Percentiles rank a stretch among this genome's conserved stretches.
These are phyloP conservation scores for Casuarina glauca DNA, from an alignment of 306 rosid genomes.

Conservation along the genomic window DNA sequence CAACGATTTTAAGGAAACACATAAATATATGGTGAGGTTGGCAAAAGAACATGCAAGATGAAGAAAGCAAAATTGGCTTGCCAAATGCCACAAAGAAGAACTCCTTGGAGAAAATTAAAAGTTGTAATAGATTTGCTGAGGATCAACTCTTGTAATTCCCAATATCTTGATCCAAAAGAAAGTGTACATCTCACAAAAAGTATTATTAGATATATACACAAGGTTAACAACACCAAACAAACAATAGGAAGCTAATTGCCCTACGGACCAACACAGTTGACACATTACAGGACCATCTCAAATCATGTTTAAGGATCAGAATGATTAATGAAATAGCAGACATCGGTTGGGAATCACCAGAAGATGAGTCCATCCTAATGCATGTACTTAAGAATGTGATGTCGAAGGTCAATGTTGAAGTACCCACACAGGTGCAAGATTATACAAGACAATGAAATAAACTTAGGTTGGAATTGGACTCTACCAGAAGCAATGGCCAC, in stretches of 20 bases:
- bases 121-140: neutral
- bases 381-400: constrained; percentile 3
- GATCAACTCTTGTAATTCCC: neutral
- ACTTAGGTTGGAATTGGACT: constrained; percentile 6
- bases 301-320: neutral
- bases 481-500: constrained; percentile 96
- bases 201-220: neutral
- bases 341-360: neutral
- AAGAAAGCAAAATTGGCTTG: constrained; percentile 11
- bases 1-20: neutral
- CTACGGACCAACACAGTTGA: neutral
- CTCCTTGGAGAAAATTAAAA: neutral
- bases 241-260: constrained; percentile 2
- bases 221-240: neutral
- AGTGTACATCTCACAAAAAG: neutral
- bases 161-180: constrained; percentile 2
- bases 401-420: constrained; percentile 23
- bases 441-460: constrained; percentile 13
- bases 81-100: constrained; percentile 7
- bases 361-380: neutral
- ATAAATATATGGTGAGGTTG: constrained; percentile 16
- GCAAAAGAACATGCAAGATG: constrained; percentile 1
- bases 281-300: neutral
- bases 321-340: neutral
- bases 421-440: constrained; percentile 10